Evolutionary conservation across 495 filamentous ascomycete species (phyloP).

Genomic region (Pseudotulostoma volvatum): DNA sequence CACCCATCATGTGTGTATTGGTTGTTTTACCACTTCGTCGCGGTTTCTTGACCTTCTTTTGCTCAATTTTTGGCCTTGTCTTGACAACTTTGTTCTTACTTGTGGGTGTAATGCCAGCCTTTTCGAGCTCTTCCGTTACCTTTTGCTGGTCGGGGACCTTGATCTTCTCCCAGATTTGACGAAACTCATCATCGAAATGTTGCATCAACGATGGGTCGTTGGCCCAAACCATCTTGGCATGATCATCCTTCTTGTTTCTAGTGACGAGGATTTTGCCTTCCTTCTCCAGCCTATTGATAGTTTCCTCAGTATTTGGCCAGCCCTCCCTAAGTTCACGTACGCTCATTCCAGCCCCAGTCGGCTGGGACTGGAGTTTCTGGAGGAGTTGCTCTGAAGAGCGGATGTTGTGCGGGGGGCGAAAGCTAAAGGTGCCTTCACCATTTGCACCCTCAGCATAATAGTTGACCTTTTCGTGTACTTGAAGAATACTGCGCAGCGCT

Average conservation of each 20-base stretch:
- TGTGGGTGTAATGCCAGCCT: constrained; percentile 59
- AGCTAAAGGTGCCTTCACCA: constrained; percentile 52
- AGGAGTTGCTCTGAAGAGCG: constrained; percentile 57
- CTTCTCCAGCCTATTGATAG: constrained; percentile 60
- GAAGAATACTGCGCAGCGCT: constrained; percentile 26
- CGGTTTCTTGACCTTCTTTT: constrained; percentile 45
- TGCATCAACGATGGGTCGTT: constrained; percentile 66
- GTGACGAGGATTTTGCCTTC: constrained; percentile 68
- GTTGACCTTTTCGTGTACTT: constrained; percentile 48
- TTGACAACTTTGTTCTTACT: constrained; percentile 55
- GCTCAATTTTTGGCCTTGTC: constrained; percentile 35
- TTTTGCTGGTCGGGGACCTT: constrained; percentile 58
- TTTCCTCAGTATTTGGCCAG: constrained; percentile 66
- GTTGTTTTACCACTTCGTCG: constrained; percentile 70
- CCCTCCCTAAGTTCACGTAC: constrained; percentile 89
- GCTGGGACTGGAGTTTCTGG: constrained; percentile 59
- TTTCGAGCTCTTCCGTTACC: constrained; percentile 57
- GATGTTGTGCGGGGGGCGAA: constrained; percentile 67
- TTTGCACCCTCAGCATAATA: constrained; percentile 45
- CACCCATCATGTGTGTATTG: constrained; percentile 80
- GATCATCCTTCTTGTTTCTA: constrained; percentile 83
- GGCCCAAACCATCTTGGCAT: constrained; percentile 71
- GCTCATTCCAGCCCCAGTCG: constrained; percentile 60
- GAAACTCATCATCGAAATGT: constrained; percentile 66
- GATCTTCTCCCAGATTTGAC: constrained; percentile 64